Evolutionary conservation across 2,329 filamentous ascomycete species (phyloP).

Genomic region (Xylariaceae sp.): DNA sequence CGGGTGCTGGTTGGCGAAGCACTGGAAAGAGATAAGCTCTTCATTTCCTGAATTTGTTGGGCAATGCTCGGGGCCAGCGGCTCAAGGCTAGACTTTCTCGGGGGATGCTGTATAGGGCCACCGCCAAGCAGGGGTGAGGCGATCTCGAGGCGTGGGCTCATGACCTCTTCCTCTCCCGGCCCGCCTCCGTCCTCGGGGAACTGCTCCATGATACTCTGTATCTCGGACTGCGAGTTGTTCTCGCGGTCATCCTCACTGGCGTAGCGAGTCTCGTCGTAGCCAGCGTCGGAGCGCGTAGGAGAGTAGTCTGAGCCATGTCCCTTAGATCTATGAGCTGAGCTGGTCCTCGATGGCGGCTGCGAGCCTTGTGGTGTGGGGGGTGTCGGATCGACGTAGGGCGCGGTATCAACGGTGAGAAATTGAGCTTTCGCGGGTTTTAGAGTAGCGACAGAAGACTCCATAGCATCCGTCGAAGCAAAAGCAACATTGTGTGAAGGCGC

Average conservation of each 20-base stretch:
- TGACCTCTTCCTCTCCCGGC: slow-evolving; percentile 76
- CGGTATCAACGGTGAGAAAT: slow-evolving; percentile 47
- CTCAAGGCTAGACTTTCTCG: slow-evolving; percentile 83
- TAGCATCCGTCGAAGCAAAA: slow-evolving; percentile 18
- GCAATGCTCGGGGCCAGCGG: slow-evolving; percentile 55
- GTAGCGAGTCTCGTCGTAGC: slow-evolving; percentile 56
- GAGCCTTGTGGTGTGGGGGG: slow-evolving; percentile 55
- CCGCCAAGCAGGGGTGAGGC: slow-evolving; percentile 74
- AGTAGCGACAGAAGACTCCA: slow-evolving; percentile 48
- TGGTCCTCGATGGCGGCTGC: slow-evolving; percentile 57
- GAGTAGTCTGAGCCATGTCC: slow-evolving; percentile 43
- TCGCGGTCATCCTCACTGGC: slow-evolving; percentile 64
- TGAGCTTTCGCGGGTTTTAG: slow-evolving; percentile 47
- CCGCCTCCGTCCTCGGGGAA: slow-evolving; percentile 75
- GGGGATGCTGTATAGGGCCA: slow-evolving; percentile 66
- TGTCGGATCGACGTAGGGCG: slow-evolving; percentile 55
- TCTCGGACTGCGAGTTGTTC: slow-evolving; percentile 74
- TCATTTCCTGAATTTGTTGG: slow-evolving; percentile 48
- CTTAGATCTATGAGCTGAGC: slow-evolving; percentile 54
- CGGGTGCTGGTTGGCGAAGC: slow-evolving; percentile 39
- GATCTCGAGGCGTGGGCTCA: slow-evolving; percentile 84
- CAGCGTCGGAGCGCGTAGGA: slow-evolving; percentile 53
- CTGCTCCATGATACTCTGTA: slow-evolving; percentile 97
- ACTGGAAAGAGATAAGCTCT: slow-evolving; percentile 41
- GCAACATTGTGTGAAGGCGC: slow-evolving; percentile 1